phyloP scores from a whole-genome alignment of 768 basidiomycete species.

The Mycena sanguinolenta region DNA sequence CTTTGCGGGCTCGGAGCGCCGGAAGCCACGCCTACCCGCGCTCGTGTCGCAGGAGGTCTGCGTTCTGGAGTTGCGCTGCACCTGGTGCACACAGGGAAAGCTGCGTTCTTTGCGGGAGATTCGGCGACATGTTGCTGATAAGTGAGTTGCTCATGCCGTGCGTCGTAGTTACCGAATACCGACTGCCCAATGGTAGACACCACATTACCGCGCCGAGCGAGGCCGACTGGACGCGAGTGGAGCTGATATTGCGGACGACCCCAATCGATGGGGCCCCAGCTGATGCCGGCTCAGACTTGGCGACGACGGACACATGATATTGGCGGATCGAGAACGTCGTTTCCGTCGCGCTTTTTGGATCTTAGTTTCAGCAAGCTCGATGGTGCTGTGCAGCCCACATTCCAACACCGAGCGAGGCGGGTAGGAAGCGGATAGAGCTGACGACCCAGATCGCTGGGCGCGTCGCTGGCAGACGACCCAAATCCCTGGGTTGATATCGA shows the following conservation, averaged over 20 bases:
- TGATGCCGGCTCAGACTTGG: background rate
- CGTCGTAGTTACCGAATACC: background rate
- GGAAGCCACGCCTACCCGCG: constrained; percentile 18
- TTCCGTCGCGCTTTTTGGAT: no score
- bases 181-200: constrained; percentile 3
- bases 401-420: no score
- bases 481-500: no score
- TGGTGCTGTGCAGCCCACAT: no score
- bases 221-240: constrained; percentile 23
- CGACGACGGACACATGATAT: background rate
- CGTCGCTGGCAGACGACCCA: no score
- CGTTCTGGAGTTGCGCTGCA: constrained; percentile 21
- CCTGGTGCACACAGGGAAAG: constrained; percentile 16
- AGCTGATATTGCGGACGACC: constrained; percentile 19
- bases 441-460: no score
- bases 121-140: constrained; percentile 24
- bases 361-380: no score
- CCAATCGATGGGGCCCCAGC: background rate
- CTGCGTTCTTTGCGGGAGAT: constrained; percentile 25
- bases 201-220: background rate
- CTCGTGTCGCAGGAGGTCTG: constrained; percentile 20
- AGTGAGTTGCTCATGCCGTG: constrained; percentile 13
- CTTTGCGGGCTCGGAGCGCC: constrained; percentile 24
- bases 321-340: background rate
- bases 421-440: no score